phyloP scores from a whole-genome alignment of 495 filamentous ascomycete species.

The Astrocystis sublimbata region DNA sequence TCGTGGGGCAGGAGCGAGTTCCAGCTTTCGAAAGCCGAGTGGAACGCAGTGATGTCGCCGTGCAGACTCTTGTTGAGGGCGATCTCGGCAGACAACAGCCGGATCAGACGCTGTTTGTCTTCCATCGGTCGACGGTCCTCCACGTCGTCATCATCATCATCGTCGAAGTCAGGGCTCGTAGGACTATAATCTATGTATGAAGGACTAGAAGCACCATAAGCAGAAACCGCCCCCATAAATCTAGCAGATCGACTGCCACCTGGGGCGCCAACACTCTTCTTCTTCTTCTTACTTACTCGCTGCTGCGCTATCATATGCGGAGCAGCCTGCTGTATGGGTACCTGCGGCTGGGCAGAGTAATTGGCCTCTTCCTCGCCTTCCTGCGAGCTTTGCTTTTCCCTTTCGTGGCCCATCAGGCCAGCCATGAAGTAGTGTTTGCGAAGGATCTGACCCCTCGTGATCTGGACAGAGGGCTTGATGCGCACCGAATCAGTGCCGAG shows the following conservation, averaged over 20 bases:
- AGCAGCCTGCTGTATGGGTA: neutral
- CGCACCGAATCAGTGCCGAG: conserved; percentile 29
- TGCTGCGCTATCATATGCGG: neutral
- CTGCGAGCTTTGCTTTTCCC: conserved; percentile 25
- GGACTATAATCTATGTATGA: too few relatives aligned
- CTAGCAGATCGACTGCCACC: too few relatives aligned
- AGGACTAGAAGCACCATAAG: too few relatives aligned
- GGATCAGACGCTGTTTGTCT: conserved; percentile 61
- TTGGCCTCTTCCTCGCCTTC: conserved; percentile 46
- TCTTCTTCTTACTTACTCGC: neutral
- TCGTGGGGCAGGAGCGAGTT: conserved; percentile 62
- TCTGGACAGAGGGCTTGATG: conserved; percentile 32
- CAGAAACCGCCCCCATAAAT: too few relatives aligned
- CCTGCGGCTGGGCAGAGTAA: conserved; percentile 16
- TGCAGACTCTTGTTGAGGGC: conserved; percentile 59
- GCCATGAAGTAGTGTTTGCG: conserved; percentile 56
- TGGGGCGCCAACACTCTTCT: neutral
- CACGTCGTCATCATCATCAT: conserved; percentile 22
- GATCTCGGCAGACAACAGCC: conserved; percentile 63
- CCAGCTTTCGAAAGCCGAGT: conserved; percentile 64
- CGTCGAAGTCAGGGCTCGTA: conserved; percentile 2
- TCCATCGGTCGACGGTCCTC: conserved; percentile 47
- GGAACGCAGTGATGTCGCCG: conserved; percentile 60
- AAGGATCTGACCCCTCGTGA: conserved; percentile 43
- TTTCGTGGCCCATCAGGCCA: conserved; percentile 37